Percentiles rank a stretch among this genome's conserved stretches.
These are phyloP conservation scores for Candida loeiensis DNA, from an alignment of 805 yeast genomes.

Conservation along the genomic window DNA sequence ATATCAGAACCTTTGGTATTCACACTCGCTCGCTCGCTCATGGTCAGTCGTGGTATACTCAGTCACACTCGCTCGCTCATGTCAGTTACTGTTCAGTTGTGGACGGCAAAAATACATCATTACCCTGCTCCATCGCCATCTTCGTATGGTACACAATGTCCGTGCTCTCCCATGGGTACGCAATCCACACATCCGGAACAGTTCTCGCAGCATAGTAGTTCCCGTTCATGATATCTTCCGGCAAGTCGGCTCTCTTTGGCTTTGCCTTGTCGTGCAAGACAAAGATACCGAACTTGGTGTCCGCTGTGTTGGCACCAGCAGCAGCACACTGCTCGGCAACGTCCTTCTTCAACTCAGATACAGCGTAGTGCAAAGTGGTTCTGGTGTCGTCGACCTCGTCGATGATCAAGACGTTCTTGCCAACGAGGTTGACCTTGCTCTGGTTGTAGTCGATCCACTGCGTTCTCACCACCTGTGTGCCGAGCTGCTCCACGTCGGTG, in stretches of 20 bases:
- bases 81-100: conserved; percentile 8
- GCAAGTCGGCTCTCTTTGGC: conserved; percentile 69
- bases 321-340: conserved; percentile 57
- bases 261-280: conserved; percentile 75
- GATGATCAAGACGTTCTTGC: conserved; percentile 68
- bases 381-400: conserved; percentile 88
- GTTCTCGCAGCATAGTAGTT: conserved; percentile 70
- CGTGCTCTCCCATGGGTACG: conserved; percentile 82
- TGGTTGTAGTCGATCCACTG: conserved; percentile 81
- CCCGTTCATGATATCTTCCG: conserved; percentile 57
- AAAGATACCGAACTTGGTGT: conserved; percentile 68
- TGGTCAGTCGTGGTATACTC: too few species aligned
- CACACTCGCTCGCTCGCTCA: too few species aligned
- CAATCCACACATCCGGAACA: conserved; percentile 80
- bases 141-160: conserved; percentile 72
- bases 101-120: conserved; percentile 48
- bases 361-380: conserved; percentile 78
- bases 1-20: too few species aligned
- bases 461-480: conserved; percentile 68
- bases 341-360: conserved; percentile 70
- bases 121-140: conserved; percentile 71
- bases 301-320: conserved; percentile 43
- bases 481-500: conserved; percentile 49
- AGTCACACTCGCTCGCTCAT: too few species aligned
- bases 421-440: conserved; percentile 57